phyloP scores from a whole-genome alignment of 169 alveolate genomes.

The Plasmodium fragile region DNA sequence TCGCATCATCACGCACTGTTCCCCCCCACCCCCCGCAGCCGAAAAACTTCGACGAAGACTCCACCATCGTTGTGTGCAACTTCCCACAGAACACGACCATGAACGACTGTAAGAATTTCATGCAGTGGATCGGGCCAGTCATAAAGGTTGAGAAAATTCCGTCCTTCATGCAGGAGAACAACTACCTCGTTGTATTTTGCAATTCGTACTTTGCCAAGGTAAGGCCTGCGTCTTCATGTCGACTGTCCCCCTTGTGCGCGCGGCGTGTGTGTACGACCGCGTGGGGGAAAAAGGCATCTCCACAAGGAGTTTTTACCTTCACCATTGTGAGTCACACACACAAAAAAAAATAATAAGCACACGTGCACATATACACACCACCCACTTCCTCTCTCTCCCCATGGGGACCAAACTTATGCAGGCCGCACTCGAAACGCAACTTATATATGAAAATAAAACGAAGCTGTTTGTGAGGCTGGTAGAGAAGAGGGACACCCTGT shows the following conservation, averaged over 20 bases:
- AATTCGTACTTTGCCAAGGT: conserved; percentile 81
- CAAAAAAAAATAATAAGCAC: background rate
- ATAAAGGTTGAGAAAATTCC: conserved; percentile 80
- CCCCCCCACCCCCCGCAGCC: conserved; percentile 52
- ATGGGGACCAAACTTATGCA: background rate
- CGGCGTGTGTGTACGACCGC: background rate
- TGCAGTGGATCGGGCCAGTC: conserved; percentile 87
- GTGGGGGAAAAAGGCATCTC: background rate
- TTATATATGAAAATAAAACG: conserved; percentile 58
- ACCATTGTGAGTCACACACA: background rate
- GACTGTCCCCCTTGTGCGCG: background rate
- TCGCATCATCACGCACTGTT: background rate
- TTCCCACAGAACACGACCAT: conserved; percentile 78
- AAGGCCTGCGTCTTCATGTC: background rate
- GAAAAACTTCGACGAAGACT: conserved; percentile 82
- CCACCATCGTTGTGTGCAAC: conserved; percentile 82
- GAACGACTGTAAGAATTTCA: conserved; percentile 80
- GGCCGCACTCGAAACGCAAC: conserved; percentile 58
- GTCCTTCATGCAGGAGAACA: conserved; percentile 33
- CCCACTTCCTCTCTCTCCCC: background rate
- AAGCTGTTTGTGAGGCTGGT: conserved; percentile 50
- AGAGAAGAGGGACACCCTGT: conserved; percentile 55
- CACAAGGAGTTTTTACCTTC: background rate
- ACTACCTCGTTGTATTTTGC: conserved; percentile 83
- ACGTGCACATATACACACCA: background rate